Conservation (phyloP, 2,329 filamentous ascomycete genomes). For the Aspergillus quadricinctus region DNA sequence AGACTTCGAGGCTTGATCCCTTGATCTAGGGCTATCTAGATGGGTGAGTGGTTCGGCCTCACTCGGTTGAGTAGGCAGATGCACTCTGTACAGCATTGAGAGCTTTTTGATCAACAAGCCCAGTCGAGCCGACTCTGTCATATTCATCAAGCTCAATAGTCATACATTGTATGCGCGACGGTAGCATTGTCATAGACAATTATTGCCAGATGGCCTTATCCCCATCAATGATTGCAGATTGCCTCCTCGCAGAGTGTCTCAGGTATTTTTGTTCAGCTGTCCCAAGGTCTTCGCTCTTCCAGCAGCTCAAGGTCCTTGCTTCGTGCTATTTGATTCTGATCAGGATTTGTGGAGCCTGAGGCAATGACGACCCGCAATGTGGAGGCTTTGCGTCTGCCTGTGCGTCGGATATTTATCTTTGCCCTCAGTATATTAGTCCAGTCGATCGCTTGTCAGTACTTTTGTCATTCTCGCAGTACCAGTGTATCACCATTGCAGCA, state of each 20-base stretch:
- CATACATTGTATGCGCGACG: not conserved
- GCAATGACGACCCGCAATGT: slow-evolving; percentile 14
- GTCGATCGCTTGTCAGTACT: slow-evolving; percentile 10
- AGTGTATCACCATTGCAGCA: not conserved
- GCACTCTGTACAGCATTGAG: not conserved
- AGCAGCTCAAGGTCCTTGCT: slow-evolving; percentile 27
- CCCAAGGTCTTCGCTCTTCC: not conserved
- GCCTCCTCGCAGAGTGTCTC: slow-evolving; percentile 23
- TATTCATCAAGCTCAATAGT: not conserved
- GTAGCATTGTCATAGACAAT: not conserved
- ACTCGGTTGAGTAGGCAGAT: not conserved
- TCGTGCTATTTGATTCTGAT: slow-evolving; percentile 23
- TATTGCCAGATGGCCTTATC: not conserved
- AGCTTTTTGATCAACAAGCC: not conserved
- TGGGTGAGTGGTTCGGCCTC: not conserved
- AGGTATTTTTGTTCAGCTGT: slow-evolving; percentile 9
- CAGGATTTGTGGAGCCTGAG: slow-evolving; percentile 10
- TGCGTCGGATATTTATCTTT: slow-evolving; percentile 19
- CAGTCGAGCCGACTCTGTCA: not conserved
- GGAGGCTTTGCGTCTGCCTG: slow-evolving; percentile 12
- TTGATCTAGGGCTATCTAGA: not conserved
- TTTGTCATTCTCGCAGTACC: slow-evolving; percentile 4
- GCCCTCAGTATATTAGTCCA: not conserved
- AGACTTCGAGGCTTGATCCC: slow-evolving; percentile 10
- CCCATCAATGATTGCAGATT: not conserved